Evolutionary conservation across 257 asterid genomes (phyloP), one percentile per base, ranked within the genome.

Genomic region (Nicotiana benthamiana): DNA sequence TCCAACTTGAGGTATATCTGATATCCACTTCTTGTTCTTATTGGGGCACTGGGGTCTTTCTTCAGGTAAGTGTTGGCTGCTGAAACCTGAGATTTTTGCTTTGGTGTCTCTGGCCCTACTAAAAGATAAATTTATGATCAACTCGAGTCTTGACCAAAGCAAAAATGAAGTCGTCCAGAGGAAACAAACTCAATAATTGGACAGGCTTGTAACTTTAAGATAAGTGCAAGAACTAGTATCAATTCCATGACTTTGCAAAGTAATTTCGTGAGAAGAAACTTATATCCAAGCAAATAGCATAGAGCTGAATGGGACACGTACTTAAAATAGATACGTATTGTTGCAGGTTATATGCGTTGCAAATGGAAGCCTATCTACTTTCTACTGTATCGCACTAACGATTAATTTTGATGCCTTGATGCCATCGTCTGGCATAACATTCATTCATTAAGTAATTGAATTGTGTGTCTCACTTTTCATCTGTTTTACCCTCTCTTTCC

Each of bases 1-100:
- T 92, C 98, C 84, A 86, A 63, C 70, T 83, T 87, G 24, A 90
- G 81, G 78, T 89, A 92, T 80, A 93, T 80, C 53, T 87, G 97
- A 84, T 92, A 90, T 28, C 90, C 89, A 34, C 87, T 85, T 86
- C 94, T 87, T 34, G 91, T 84, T 80, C 87, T 89, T 84, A 52
- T 18, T 40, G 97, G 97, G 62, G 83, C 85, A 72, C 26, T 52
- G 11, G 68, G 80, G 34, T 81, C 88, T 80, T 72, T 82, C n/a
- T 5, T 36, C n/a, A 61, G 22, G 77, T 88, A 86, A 57, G 79
- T 80, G 56, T 53, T 60, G 5, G 75, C 62, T 7, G 84, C 43
- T 1, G 77, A 17, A 34, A n/a, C 54, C 81, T 57, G 80, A 75
- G 65, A 22, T 78, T 82, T 83, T 82, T 80, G 79, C 28, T 77